Percentiles rank a stretch among this genome's conserved stretches.
phyloP scores from a whole-genome alignment of 495 filamentous ascomycete genomes.

The Poronia punctata region DNA sequence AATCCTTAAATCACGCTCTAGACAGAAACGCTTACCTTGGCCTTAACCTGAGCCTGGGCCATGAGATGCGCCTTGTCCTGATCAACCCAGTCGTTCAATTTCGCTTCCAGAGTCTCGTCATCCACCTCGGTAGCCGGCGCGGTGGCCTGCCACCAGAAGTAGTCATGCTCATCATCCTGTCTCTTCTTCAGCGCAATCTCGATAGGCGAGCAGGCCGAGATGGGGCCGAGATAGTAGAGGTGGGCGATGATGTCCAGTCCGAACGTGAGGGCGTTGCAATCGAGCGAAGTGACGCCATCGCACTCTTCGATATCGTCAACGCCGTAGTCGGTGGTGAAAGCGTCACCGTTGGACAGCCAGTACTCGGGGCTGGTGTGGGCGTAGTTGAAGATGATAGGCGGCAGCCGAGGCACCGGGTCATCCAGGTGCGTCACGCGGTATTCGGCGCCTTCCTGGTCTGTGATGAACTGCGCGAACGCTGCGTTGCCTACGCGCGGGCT shows the following conservation, averaged over 20 bases:
- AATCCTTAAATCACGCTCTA: too few relatives aligned
- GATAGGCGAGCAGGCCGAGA: slow-evolving; percentile 21
- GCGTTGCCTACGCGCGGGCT: slow-evolving; percentile 59
- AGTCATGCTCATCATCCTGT: slow-evolving; percentile 10
- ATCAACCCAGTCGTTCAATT: slow-evolving; percentile 22
- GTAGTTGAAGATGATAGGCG: slow-evolving; percentile 49
- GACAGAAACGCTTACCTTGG: too few relatives aligned
- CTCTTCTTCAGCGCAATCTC: slow-evolving; percentile 17
- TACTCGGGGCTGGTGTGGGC: slow-evolving; percentile 63
- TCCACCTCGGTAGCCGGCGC: slow-evolving; percentile 11
- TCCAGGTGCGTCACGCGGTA: slow-evolving; percentile 62
- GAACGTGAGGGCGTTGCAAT: slow-evolving; percentile 32
- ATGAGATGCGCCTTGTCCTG: slow-evolving; percentile 19
- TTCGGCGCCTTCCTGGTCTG: slow-evolving; percentile 37
- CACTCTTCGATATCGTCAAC: slow-evolving; percentile 30
- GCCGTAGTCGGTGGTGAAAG: slow-evolving; percentile 17
- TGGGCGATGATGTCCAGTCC: slow-evolving; percentile 29
- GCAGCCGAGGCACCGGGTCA: slow-evolving; percentile 61
- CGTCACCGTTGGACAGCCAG: slow-evolving; percentile 35
- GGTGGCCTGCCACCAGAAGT: slow-evolving; percentile 12
- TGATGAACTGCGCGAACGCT: slow-evolving; percentile 50
- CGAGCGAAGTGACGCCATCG: slow-evolving; percentile 27
- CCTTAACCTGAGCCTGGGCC: too few relatives aligned
- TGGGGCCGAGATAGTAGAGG: slow-evolving; percentile 30
- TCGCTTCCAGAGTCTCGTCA: slow-evolving; percentile 25